phyloP scores from a whole-genome alignment of 139 green algal species.

The Auxenochlorella protothecoides region DNA sequence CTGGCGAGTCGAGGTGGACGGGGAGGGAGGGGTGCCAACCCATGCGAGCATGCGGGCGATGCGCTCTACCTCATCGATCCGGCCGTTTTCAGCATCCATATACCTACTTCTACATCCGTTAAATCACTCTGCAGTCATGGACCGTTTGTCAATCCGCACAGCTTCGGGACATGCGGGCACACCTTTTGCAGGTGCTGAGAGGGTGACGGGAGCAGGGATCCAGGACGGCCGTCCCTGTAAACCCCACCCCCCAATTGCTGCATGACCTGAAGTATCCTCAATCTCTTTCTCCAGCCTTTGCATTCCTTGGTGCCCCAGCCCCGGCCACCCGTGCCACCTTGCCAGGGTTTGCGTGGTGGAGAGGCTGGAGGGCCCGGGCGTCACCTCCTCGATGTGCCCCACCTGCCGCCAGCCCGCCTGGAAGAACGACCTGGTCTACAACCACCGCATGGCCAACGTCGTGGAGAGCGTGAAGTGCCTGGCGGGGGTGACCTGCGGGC shows the following conservation, averaged over 20 bases:
- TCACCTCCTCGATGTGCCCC: conserved; percentile 47
- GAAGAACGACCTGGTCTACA: conserved; percentile 46
- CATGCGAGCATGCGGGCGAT: too few species aligned
- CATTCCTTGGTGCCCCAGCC: too few species aligned
- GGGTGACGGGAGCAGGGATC: not conserved
- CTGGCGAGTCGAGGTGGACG: too few species aligned
- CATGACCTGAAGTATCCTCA: too few species aligned
- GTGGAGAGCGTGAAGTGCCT: conserved; percentile 3
- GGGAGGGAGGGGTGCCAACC: too few species aligned
- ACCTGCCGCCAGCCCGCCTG: conserved; percentile 39
- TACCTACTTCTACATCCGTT: too few species aligned
- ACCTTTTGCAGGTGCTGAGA: conserved; percentile 47
- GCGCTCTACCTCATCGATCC: too few species aligned
- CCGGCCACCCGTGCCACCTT: not conserved
- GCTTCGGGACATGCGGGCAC: conserved; percentile 36
- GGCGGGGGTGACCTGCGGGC: not conserved
- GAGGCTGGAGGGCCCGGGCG: conserved; percentile 47
- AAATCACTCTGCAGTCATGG: conserved; percentile 15
- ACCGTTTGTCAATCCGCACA: conserved; percentile 26
- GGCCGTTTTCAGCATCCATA: too few species aligned
- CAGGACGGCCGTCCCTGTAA: not conserved
- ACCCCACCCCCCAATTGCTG: not conserved
- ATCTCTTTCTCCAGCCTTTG: too few species aligned
- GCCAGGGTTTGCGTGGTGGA: conserved; percentile 39
- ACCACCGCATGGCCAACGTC: conserved; percentile 16